phyloP scores from a whole-genome alignment of 768 basidiomycete species.

The Boletellus ananiceps region DNA sequence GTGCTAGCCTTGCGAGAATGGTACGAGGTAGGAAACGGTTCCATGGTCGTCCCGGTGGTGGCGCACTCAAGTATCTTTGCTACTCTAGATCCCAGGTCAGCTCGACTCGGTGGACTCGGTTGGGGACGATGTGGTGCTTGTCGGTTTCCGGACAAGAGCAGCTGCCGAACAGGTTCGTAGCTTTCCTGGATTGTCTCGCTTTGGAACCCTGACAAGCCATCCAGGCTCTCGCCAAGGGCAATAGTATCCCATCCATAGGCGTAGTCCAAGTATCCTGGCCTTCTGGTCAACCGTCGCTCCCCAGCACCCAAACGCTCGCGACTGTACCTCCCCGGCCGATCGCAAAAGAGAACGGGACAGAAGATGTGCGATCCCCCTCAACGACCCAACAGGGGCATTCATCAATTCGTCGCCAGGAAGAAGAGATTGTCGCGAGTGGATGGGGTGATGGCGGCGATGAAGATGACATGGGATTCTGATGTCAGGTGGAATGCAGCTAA shows the following conservation, averaged over 20 bases:
- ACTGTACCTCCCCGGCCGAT: conserved; percentile 18
- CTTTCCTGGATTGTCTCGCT: background rate
- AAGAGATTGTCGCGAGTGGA: conserved; percentile 60
- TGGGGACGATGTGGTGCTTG: conserved; percentile 56
- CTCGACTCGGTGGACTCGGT: conserved; percentile 57
- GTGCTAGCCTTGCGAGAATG: conserved; percentile 68
- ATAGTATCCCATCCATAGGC: conserved; percentile 61
- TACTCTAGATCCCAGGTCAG: conserved; percentile 57
- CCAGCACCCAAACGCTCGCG: conserved; percentile 19
- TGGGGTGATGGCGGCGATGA: conserved; percentile 67
- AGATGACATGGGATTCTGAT: conserved; percentile 69
- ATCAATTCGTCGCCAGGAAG: conserved; percentile 44
- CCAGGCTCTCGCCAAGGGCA: conserved; percentile 71
- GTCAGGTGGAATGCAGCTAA: background rate
- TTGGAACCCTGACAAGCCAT: conserved; percentile 10
- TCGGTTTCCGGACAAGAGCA: conserved; percentile 65
- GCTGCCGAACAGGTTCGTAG: conserved; percentile 72
- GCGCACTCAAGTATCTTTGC: conserved; percentile 6
- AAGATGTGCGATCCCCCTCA: conserved; percentile 23
- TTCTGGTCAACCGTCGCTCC: conserved; percentile 30
- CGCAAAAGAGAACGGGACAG: conserved; percentile 20
- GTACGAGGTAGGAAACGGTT: conserved; percentile 59
- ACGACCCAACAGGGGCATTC: conserved; percentile 15
- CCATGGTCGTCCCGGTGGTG: background rate
- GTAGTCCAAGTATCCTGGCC: conserved; percentile 67